These are phyloP conservation scores for Dictyostelium citrinum DNA, from an alignment of 78 protist species.

Conservation along the genomic window DNA sequence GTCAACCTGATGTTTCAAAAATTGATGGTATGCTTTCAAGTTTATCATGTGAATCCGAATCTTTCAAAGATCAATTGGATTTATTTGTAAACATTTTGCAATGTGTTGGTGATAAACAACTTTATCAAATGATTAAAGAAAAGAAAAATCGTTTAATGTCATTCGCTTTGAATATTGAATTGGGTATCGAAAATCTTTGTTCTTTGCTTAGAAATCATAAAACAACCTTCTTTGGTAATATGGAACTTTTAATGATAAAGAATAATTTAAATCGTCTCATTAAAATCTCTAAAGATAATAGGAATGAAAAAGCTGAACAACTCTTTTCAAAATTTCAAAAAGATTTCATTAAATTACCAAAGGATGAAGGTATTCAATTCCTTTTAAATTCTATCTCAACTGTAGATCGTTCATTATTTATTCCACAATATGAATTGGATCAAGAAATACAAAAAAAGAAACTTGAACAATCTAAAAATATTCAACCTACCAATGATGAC, in stretches of 20 bases:
- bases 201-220: neutral
- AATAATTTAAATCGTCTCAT: slow-evolving; percentile 7
- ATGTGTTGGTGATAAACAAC: neutral
- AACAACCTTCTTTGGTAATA: neutral
- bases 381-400: neutral
- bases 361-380: slow-evolving; percentile 2
- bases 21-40: slow-evolving; percentile 34
- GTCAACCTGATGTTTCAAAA: slow-evolving; percentile 43
- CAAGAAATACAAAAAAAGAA: neutral
- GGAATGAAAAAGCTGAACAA: neutral
- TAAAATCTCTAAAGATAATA: neutral
- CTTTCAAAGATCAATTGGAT: slow-evolving; percentile 7
- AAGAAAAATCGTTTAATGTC: neutral
- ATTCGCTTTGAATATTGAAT: neutral
- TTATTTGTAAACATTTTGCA: neutral
- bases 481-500: neutral
- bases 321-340: neutral
- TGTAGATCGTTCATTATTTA: neutral
- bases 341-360: neutral
- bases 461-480: neutral
- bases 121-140: neutral
- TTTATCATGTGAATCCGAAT: slow-evolving; percentile 40
- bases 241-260: neutral
- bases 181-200: neutral
- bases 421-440: neutral